Base-by-base conservation (phyloP, 768 basidiomycete species). In the Mycena amicta region DNA sequence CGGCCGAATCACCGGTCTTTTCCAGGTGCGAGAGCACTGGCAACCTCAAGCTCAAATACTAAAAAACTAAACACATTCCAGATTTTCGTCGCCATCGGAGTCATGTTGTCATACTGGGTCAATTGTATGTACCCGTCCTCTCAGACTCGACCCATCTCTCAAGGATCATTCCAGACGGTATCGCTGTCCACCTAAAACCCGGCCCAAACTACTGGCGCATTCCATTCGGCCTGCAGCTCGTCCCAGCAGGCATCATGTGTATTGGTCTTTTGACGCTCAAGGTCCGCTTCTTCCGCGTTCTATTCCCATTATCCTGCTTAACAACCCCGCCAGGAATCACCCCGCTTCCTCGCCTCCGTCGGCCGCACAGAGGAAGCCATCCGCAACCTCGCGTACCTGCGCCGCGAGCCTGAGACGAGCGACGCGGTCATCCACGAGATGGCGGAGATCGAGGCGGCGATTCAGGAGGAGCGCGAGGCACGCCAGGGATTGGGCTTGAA, bases 71-170 rank as follows among this genome's bases (percentile, higher is more conserved):
- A n/a, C n/a, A 2, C 22, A 29, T 30, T 28, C 12, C 12, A 61
- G 60, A 54, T 60, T 4, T 57, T 80, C 78, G 78, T 91, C 22
- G 89, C 91, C 23, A 77, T 84, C 50, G 93, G 92, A 52, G 92
- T 92, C 60, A 92, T 93, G 86, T 77, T 94, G 57, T 90, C 88
- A 0, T 92, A 92, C 71, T 92, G 90, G 70, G 79, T 91, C 64
- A 90, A 92, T 66, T 82, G 89, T 90, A 57, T 51, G 88, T 75
- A 16, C 22, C 27, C 66, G 29, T 61, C 59, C 8, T 11, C 31
- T 26, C 3, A 37, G 16, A 3, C 8, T 5, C 46, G 39, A 49
- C 45, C 57, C 3, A 26, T 27, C 1, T 30, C 11, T 18, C 54
- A 47, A 26, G n/a, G 25, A 29, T n/a, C 56, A 39, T 20, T 39